Conservation (phyloP, 2,329 filamentous ascomycete genomes). For the Gyromitra esculenta region DNA sequence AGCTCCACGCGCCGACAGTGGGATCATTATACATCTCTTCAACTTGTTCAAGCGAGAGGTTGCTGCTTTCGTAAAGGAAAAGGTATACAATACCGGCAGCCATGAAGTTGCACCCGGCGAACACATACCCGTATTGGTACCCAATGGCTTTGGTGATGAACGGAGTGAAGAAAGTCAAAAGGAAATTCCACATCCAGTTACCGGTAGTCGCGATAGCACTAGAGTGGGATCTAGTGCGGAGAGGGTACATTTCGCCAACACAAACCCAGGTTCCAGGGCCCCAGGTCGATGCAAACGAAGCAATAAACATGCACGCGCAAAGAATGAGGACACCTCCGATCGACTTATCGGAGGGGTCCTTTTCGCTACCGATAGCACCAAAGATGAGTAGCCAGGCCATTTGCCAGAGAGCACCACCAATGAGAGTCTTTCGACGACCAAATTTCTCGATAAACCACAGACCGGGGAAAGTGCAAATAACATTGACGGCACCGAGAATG, state of each 20-base stretch:
- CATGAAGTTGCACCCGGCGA: conserved; percentile 75
- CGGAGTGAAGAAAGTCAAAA: conserved; percentile 79
- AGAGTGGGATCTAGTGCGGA: conserved; percentile 69
- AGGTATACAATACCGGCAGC: conserved; percentile 76
- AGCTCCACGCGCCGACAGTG: conserved; percentile 68
- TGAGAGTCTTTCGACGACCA: conserved; percentile 74
- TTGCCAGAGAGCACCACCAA: conserved; percentile 75
- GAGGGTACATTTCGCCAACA: conserved; percentile 72
- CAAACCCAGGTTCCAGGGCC: conserved; percentile 77
- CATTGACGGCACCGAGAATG: conserved; percentile 75
- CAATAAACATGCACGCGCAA: conserved; percentile 75
- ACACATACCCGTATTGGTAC: conserved; percentile 79
- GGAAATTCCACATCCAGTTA: conserved; percentile 79
- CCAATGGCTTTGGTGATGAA: conserved; percentile 78
- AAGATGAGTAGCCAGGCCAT: conserved; percentile 73
- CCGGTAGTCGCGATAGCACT: conserved; percentile 71
- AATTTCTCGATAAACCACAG: conserved; percentile 75
- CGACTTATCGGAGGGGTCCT: conserved; percentile 54
- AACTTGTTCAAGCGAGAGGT: conserved; percentile 79
- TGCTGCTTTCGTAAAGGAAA: conserved; percentile 79
- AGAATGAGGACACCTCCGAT: conserved; percentile 72
- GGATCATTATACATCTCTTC: conserved; percentile 78
- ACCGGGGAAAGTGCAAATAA: conserved; percentile 72
- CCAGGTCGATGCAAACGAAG: conserved; percentile 75
- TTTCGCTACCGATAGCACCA: conserved; percentile 65